Evolutionary conservation across 139 green algal genomes (phyloP).

Genomic region (Chlamydomonas urium): DNA sequence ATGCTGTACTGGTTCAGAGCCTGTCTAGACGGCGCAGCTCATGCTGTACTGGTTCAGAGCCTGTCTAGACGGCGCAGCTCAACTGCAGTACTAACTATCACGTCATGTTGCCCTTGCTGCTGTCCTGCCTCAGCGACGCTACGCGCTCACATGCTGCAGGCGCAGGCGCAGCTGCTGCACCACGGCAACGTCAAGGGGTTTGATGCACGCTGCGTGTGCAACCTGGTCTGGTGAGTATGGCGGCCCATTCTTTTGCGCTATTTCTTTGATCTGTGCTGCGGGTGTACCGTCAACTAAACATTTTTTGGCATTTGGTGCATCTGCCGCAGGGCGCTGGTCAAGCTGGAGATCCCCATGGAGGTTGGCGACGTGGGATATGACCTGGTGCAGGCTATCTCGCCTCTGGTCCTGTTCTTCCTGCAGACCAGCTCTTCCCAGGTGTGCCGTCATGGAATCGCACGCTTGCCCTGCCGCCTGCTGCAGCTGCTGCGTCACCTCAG

Average conservation of each 20-base stretch:
- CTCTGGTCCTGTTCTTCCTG: constrained; percentile 26
- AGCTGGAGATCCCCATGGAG: constrained; percentile 43
- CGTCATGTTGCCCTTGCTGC: too few species aligned
- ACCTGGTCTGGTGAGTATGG: constrained; percentile 31
- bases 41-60: too few species aligned
- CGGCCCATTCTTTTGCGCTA: too few species aligned
- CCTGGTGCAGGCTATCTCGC: constrained; percentile 34
- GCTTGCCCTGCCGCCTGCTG: too few species aligned
- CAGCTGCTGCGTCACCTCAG: constrained; percentile 28
- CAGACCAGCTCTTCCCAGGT: background rate
- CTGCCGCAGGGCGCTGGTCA: constrained; percentile 45
- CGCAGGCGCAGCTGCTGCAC: constrained; percentile 33
- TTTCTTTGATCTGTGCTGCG: background rate
- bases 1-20: too few species aligned
- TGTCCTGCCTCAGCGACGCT: constrained; percentile 49
- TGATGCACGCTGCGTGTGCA: constrained; percentile 47
- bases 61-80: too few species aligned
- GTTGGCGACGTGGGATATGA: constrained; percentile 24
- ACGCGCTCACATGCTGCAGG: constrained; percentile 39
- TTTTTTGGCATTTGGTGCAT: too few species aligned
- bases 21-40: too few species aligned
- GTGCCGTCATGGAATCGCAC: too few species aligned
- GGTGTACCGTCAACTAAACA: too few species aligned
- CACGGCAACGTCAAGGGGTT: constrained; percentile 37
- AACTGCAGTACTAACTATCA: too few species aligned